Base-by-base conservation (phyloP, 2,329 filamentous ascomycete genomes). In the Aspergillus sp. region DNA sequence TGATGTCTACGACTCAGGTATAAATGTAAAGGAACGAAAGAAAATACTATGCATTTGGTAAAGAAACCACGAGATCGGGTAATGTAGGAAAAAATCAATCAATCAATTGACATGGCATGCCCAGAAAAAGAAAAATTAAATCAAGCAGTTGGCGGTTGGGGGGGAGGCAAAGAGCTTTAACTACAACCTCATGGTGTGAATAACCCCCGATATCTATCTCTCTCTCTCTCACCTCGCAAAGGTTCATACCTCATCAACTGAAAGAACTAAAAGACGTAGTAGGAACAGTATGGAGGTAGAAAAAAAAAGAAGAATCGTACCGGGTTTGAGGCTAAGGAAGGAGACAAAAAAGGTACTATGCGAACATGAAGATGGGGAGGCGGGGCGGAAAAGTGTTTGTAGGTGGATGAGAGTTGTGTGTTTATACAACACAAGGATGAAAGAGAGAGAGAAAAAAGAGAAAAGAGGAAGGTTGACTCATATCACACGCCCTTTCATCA, bases 381-480 rank as follows among this genome's bases (percentile, higher is more conserved):
- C 21, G 51, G 51, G 38, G 17, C 23, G 21, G 8, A 49, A 56
- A 36, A 36, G 32, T 36, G 13, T 38, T 10, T 42, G 30, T 17
- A 17, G 25, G 23, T 39, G 17, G 25, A 7, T 32, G 36, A 50
- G 27, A 57, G 19, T 21, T 21, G 13, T 27, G 41, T 39, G 23
- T 49, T 27, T 27, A 27, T 25, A 51, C 8, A 57, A 19, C 7
- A 52, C 13, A 23, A 19, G 21, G 41, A 42, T 17, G 21, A 54
- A 41, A 38, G 11, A 56, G 44, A 55, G 27, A 57, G 49, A 25
- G 17, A 50, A 38, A 21, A 39, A 52, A 38, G 27, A 39, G 50
- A 41, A 49, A 42, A 60, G 68, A 67, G 62, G 49, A 53, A 66
- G 59, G 62, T 10, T 21, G 32, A 19, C 19, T 50, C n/a, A 38